Percentiles rank a stretch among this genome's conserved stretches.
These are phyloP conservation scores for Pichia rugopelliculosa DNA, from an alignment of 805 yeast species.

Conservation along the genomic window DNA sequence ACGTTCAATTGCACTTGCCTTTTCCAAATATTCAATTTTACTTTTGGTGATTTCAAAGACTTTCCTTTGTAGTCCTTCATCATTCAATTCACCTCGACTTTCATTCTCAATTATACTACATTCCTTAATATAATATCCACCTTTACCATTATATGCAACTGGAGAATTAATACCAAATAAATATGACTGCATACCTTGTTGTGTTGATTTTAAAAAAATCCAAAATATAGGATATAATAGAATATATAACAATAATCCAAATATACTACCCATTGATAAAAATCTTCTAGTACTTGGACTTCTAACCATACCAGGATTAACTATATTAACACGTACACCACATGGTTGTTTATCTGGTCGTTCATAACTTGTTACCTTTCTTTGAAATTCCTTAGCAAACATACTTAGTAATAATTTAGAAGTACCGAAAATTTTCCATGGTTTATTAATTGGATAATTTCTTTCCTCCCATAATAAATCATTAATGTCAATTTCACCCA, in stretches of 20 bases:
- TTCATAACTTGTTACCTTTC: slow-evolving; percentile 47
- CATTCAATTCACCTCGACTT: slow-evolving; percentile 52
- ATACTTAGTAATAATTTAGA: slow-evolving; percentile 71
- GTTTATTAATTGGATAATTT: slow-evolving; percentile 51
- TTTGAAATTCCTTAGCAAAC: slow-evolving; percentile 75
- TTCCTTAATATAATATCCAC: slow-evolving; percentile 69
- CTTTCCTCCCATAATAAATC: slow-evolving; percentile 58
- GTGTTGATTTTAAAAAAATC: slow-evolving; percentile 67
- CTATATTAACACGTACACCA: slow-evolving; percentile 63
- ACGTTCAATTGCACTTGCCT: slow-evolving; percentile 60
- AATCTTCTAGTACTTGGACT: slow-evolving; percentile 79
- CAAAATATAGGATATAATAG: slow-evolving; percentile 76
- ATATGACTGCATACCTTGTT: slow-evolving; percentile 74
- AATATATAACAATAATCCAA: slow-evolving; percentile 52
- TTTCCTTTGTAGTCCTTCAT: slow-evolving; percentile 53
- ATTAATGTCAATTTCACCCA: slow-evolving; percentile 55
- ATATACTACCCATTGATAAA: slow-evolving; percentile 65
- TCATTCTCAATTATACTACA: slow-evolving; percentile 47
- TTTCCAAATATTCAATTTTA: slow-evolving; percentile 56
- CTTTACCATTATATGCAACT: slow-evolving; percentile 49
- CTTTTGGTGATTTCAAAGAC: slow-evolving; percentile 56
- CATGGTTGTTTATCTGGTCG: slow-evolving; percentile 66
- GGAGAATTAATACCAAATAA: slow-evolving; percentile 68
- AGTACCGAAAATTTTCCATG: slow-evolving; percentile 76
- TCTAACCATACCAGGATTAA: slow-evolving; percentile 90